A percentile compares a stretch with the other conserved stretches of the same genome.
These are phyloP conservation scores for Phlegmacium glaucopus DNA, from an alignment of 768 basidiomycete species.

Conservation along the genomic window DNA sequence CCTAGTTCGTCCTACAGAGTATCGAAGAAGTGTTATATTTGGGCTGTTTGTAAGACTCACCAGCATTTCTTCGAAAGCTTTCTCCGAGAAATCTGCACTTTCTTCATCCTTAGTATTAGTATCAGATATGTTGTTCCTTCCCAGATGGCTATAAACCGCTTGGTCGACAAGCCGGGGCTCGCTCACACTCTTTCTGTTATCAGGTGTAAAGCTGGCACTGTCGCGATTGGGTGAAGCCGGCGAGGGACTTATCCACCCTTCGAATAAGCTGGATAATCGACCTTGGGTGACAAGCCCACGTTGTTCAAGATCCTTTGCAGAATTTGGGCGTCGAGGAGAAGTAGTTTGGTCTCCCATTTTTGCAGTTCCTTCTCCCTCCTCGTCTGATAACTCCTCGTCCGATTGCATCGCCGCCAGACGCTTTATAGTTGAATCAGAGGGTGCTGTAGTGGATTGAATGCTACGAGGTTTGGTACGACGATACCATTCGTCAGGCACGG, in stretches of 20 bases:
- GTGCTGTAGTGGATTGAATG: constrained; percentile 43
- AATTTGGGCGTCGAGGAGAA: constrained; percentile 6
- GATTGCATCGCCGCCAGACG: constrained; percentile 49
- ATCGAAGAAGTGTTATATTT: neutral
- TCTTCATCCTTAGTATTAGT: constrained; percentile 23
- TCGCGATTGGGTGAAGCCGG: constrained; percentile 34
- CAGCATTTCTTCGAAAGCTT: constrained; percentile 67
- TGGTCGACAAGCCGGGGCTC: constrained; percentile 63
- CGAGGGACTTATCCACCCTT: constrained; percentile 56
- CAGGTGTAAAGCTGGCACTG: constrained; percentile 28
- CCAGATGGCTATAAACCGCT: constrained; percentile 29
- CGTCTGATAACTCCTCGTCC: constrained; percentile 38
- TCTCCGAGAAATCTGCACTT: constrained; percentile 36
- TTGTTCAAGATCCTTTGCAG: constrained; percentile 41
- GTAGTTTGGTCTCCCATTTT: constrained; percentile 34
- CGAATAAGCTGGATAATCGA: constrained; percentile 64
- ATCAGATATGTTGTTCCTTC: constrained; percentile 17
- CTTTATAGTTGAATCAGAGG: constrained; percentile 50
- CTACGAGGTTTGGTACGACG: constrained; percentile 60
- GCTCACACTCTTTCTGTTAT: constrained; percentile 62
- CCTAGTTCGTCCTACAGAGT: constrained; percentile 63
- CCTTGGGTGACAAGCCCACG: constrained; percentile 52
- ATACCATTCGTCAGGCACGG: constrained; percentile 80
- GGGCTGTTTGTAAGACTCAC: constrained; percentile 35
- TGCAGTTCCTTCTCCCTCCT: constrained; percentile 62